Evolutionary conservation across 805 yeast genomes (phyloP), one percentile per base, ranked within the genome.

Genomic region (Saturnispora saitoi): DNA sequence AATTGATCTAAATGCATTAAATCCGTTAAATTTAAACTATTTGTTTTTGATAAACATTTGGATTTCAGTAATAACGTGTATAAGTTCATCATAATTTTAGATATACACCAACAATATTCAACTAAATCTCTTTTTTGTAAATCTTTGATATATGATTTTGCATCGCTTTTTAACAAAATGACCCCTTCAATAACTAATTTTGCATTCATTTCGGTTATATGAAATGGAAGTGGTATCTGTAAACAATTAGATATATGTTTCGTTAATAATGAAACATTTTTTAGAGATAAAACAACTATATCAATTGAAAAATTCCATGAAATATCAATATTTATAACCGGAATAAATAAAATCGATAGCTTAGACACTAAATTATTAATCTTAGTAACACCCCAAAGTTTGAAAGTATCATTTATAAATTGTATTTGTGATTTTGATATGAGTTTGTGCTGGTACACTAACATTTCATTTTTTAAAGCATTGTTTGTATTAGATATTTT

Each of bases 271-370:
- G 57, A 38, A 1, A 62, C 30, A 5, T 52, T 54, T 14, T 48
- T 53, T 9, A 66, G 26, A 4, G 63, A 59, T 9, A 52, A 47
- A 39, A 56, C 57, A 9, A 65, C 52, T 3, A 58, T 12, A 8
- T 52, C 48, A 3, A 57, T 42, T 0, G 61, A 48, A 44, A 58
- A 63, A 9, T 51, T 29, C 1, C 60, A 19, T 41, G 52, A 55
- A 8, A 51, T 46, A 2, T 53, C 43, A 1, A 63, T 31, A 2
- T 64, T 57, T 10, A 66, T 22, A 1, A 66, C 52, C 1, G 69
- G 70, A 1, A 51, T 44, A 34, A 56, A 61, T n/a, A 56, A 48
- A 3, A 66, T 45, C 4, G 50, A 6, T 46, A 52, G 7, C 42
- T 48, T n/a, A 48, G 49, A 11, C 50, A 55, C 14, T 7, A 8